Conservation (phyloP, 176 grass and related monocot genomes). For the Musa itinerans region DNA sequence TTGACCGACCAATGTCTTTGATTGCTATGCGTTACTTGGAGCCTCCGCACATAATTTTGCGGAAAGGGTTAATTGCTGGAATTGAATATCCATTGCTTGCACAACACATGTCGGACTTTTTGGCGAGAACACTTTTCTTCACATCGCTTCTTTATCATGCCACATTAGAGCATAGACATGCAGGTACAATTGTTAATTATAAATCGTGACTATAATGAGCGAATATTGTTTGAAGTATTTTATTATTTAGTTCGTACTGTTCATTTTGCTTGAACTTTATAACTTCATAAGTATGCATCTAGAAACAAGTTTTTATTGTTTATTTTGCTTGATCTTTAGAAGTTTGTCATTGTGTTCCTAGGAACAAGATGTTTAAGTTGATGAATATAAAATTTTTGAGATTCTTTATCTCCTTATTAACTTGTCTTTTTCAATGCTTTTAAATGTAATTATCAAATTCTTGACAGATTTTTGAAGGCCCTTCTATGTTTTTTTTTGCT, state of each 20-base stretch:
- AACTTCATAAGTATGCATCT: not conserved
- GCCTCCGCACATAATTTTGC: slow-evolving; percentile 84
- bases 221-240: not conserved
- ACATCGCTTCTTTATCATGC: slow-evolving; percentile 64
- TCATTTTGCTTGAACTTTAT: not conserved
- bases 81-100: slow-evolving; percentile 74
- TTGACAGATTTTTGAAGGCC: not conserved
- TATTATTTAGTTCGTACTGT: not conserved
- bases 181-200: slow-evolving; percentile 33
- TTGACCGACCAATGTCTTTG: slow-evolving; percentile 74
- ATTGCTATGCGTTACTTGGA: slow-evolving; percentile 84
- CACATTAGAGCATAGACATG: slow-evolving; percentile 65
- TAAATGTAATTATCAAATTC: not conserved
- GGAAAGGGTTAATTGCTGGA: slow-evolving; percentile 89
- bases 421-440: not conserved
- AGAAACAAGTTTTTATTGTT: not conserved
- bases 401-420: not conserved
- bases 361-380: too few relatives aligned
- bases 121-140: slow-evolving; percentile 88
- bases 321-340: too few relatives aligned
- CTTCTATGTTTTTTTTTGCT: too few relatives aligned
- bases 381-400: too few relatives aligned
- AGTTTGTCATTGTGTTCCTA: too few relatives aligned
- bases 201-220: not conserved
- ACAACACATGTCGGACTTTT: slow-evolving; percentile 67